Evolutionary conservation across 768 basidiomycete species (phyloP).

Genomic region (Calocera cornea): DNA sequence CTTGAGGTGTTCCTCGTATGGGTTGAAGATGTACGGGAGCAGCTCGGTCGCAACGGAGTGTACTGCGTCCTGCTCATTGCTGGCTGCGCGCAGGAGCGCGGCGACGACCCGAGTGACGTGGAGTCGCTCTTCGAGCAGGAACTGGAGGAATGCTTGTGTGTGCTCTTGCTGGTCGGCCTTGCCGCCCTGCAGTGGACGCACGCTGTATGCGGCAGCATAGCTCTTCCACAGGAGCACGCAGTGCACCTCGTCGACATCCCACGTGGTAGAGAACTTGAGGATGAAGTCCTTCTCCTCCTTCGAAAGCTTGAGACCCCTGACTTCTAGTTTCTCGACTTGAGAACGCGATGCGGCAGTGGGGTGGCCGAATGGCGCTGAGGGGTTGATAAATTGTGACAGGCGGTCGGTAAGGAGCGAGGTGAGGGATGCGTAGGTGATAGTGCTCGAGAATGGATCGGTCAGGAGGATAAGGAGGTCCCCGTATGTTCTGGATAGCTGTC

Average conservation of each 20-base stretch:
- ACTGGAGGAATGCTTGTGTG: constrained; percentile 21
- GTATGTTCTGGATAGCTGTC: background rate
- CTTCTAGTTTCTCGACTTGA: background rate
- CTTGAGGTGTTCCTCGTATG: constrained; percentile 21
- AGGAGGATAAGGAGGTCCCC: background rate
- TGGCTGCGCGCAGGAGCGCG: constrained; percentile 59
- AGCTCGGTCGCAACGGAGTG: constrained; percentile 41
- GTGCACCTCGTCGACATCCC: background rate
- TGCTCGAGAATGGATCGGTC: background rate
- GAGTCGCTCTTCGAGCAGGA: constrained; percentile 71
- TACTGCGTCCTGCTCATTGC: constrained; percentile 41
- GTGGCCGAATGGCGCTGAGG: background rate
- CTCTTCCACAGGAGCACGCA: background rate
- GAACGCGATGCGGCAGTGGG: background rate
- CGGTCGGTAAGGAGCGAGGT: background rate
- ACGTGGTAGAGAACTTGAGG: background rate
- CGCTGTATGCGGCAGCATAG: background rate
- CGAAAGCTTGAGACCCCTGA: background rate
- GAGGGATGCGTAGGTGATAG: background rate
- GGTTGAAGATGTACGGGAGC: constrained; percentile 52
- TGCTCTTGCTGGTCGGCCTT: background rate
- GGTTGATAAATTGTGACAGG: background rate
- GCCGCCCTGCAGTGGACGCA: background rate
- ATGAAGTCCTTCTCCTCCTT: background rate
- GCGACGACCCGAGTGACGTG: constrained; percentile 54